A percentile compares a stretch with the other conserved stretches of the same genome.
phyloP scores from a whole-genome alignment of 805 yeast species.

The Metschnikowia henanensis region DNA sequence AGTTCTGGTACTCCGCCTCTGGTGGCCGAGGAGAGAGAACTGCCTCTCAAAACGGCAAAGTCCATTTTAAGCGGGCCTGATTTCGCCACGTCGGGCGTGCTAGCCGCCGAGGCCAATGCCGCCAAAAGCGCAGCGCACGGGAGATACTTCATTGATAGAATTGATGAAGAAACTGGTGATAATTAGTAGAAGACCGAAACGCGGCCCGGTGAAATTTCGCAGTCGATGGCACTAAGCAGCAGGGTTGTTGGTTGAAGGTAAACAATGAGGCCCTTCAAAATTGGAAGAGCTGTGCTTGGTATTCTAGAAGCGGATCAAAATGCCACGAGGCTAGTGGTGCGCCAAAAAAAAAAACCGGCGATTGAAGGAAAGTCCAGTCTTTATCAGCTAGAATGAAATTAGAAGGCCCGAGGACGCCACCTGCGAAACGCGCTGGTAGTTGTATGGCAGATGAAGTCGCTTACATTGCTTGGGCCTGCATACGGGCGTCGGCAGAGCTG shows the following conservation, averaged over 20 bases:
- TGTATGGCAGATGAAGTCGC: neutral
- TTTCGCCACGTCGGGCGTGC: constrained; percentile 1
- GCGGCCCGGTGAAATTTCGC: neutral
- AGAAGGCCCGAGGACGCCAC: neutral
- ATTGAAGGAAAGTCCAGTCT: neutral
- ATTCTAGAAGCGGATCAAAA: neutral
- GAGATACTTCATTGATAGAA: neutral
- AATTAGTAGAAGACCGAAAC: neutral
- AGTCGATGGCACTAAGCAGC: neutral
- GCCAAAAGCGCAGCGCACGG: constrained; percentile 4
- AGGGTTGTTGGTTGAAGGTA: neutral
- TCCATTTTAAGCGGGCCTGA: constrained; percentile 8
- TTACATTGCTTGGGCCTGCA: neutral
- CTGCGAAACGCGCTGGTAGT: neutral
- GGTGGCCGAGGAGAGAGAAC: constrained; percentile 5
- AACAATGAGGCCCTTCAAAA: neutral
- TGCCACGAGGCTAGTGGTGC: too few relatives aligned
- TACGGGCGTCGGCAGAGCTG: neutral
- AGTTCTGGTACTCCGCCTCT: constrained; percentile 3
- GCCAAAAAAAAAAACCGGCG: too few relatives aligned
- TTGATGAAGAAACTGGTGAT: neutral
- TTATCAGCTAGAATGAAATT: neutral
- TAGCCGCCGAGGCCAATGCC: constrained; percentile 10
- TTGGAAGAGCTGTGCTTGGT: neutral
- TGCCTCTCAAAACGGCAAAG: constrained; percentile 15